Conservation (phyloP, 352 stramenopile species). For the Phytophthora pistaciae region DNA sequence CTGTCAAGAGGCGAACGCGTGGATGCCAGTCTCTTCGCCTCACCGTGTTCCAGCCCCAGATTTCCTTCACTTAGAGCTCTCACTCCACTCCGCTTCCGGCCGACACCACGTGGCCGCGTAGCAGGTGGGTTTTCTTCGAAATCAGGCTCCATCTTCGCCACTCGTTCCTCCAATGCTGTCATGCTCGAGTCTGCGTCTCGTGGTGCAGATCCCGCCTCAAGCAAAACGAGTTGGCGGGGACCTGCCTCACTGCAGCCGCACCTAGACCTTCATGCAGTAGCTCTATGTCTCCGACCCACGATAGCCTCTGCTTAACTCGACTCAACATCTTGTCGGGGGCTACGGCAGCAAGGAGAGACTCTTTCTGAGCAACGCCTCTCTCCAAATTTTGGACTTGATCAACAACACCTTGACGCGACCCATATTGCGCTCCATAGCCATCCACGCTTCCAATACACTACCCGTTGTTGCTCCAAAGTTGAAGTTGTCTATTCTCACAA, state of each 20-base stretch:
- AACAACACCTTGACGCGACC: not conserved
- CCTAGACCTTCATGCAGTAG: not conserved
- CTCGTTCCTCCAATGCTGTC: not conserved
- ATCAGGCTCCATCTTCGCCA: not conserved
- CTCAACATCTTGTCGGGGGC: not conserved
- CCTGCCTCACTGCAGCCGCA: not conserved
- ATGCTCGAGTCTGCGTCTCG: not conserved
- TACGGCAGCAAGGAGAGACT: not conserved
- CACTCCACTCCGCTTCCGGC: not conserved
- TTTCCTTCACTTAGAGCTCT: not conserved
- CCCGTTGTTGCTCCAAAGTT: not conserved
- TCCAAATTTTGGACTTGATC: constrained; percentile 1
- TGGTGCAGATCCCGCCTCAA: not conserved
- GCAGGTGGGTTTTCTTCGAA: not conserved
- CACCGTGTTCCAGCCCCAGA: not conserved
- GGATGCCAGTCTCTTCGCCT: too few species aligned
- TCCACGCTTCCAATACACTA: constrained; percentile 1
- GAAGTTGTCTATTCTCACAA: constrained; percentile 21
- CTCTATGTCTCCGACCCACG: not conserved
- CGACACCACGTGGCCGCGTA: not conserved
- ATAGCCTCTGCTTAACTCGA: not conserved
- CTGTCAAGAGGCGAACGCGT: too few species aligned
- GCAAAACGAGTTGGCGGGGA: not conserved
- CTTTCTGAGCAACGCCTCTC: not conserved
- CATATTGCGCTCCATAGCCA: constrained; percentile 1